Percentiles rank a stretch among this genome's conserved stretches.
Conservation (phyloP, 768 basidiomycete species). For the Boletus pseudo-olivaceus region DNA sequence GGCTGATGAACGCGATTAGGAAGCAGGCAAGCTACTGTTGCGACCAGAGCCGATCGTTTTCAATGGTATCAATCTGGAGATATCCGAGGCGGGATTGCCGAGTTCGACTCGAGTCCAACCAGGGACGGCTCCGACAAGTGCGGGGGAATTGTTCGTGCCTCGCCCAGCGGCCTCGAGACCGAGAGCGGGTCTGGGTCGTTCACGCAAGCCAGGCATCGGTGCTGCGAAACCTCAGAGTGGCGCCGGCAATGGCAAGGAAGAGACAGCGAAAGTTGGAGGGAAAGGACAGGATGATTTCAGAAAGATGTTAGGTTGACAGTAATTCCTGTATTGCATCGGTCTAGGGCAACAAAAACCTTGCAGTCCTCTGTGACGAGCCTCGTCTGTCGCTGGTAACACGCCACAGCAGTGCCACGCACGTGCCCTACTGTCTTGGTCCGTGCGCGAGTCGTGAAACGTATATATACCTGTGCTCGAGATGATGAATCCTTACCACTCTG, state of each 20-base stretch:
- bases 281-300: constrained; percentile 78
- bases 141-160: constrained; percentile 62
- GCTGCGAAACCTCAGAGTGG: constrained; percentile 14
- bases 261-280: constrained; percentile 10
- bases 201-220: constrained; percentile 38
- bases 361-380: no score
- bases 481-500: constrained; percentile 24
- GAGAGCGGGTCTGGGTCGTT: constrained; percentile 66
- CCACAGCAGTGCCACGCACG: background rate
- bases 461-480: background rate
- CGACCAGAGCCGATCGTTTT: constrained; percentile 69
- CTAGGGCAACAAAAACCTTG: no score
- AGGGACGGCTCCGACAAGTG: constrained; percentile 35
- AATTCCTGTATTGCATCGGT: background rate
- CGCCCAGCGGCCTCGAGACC: constrained; percentile 62
- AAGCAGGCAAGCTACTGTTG: constrained; percentile 77
- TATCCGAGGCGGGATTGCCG: constrained; percentile 52
- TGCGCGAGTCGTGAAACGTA: constrained; percentile 9
- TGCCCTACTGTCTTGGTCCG: constrained; percentile 12
- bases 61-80: constrained; percentile 53
- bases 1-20: constrained; percentile 42
- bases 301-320: constrained; percentile 55
- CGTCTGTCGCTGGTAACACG: no score
- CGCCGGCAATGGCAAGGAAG: constrained; percentile 6
- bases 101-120: constrained; percentile 28